phyloP scores from a whole-genome alignment of 306 rosid genomes.

The Trifolium dubium region DNA sequence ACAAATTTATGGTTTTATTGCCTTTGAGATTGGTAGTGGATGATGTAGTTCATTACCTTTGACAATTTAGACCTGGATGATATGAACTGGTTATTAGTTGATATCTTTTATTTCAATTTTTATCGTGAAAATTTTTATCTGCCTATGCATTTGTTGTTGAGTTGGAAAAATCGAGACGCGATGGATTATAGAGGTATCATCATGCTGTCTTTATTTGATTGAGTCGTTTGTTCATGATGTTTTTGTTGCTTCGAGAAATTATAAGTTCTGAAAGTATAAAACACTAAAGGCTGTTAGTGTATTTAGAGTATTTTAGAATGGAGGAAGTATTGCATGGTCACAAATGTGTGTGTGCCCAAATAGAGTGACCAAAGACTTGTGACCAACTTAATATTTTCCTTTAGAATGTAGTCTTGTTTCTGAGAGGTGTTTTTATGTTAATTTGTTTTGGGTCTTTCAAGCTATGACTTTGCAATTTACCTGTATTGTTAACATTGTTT shows the following conservation, averaged over 20 bases:
- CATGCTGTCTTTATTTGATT: background rate
- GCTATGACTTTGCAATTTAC: too few species aligned
- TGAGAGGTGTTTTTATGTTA: too few species aligned
- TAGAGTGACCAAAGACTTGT: too few species aligned
- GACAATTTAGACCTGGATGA: constrained; percentile 29
- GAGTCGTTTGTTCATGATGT: background rate
- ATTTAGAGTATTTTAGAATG: too few species aligned
- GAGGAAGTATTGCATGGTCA: too few species aligned
- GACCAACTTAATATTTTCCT: too few species aligned
- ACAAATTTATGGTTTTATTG: constrained; percentile 30
- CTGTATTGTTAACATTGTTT: too few species aligned
- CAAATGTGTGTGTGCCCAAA: too few species aligned
- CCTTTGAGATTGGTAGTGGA: constrained; percentile 24
- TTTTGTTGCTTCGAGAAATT: background rate
- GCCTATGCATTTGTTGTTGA: background rate
- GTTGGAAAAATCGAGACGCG: background rate
- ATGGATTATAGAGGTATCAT: background rate
- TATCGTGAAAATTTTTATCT: background rate
- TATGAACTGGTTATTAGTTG: constrained; percentile 11
- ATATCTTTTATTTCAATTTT: background rate
- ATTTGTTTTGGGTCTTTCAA: too few species aligned
- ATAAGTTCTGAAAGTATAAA: too few species aligned
- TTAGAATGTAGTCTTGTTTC: too few species aligned
- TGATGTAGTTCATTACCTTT: constrained; percentile 1
- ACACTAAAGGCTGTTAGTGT: too few species aligned